Percentiles rank a stretch among this genome's conserved stretches.
Evolutionary conservation across 306 rosid species (phyloP).

Genomic region (Inga oerstediana): DNA sequence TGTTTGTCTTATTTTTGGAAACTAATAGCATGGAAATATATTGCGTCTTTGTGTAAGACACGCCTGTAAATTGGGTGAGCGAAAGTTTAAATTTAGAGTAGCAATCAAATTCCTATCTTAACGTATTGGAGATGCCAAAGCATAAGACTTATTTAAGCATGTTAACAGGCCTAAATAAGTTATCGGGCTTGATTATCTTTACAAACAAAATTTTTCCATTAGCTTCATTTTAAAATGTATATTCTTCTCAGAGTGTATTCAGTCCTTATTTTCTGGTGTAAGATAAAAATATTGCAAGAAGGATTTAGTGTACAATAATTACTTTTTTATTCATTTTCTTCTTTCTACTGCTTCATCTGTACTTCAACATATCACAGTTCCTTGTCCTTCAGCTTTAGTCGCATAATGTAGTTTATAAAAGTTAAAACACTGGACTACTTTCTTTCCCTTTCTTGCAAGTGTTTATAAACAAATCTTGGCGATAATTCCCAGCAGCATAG

Average conservation of each 20-base stretch:
- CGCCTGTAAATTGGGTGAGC: neutral
- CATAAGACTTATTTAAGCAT: neutral
- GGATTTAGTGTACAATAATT: neutral
- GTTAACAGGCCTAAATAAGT: neutral
- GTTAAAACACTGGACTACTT: neutral
- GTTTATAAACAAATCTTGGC: neutral
- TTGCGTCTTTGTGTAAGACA: neutral
- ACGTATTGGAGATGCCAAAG: neutral
- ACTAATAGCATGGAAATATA: neutral
- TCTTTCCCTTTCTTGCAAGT: neutral
- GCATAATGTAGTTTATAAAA: neutral
- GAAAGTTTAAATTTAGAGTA: neutral
- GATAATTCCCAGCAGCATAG: slow-evolving; percentile 5
- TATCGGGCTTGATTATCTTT: neutral
- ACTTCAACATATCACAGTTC: neutral
- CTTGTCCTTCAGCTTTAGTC: neutral
- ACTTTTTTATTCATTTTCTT: neutral
- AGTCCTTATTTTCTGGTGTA: neutral
- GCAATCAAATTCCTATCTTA: neutral
- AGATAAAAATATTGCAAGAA: neutral
- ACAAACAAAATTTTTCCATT: neutral
- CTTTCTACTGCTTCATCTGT: neutral
- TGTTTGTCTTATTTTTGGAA: neutral
- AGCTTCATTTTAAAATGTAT: neutral
- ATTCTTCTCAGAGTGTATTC: neutral